Conservation (phyloP, 2,329 filamentous ascomycete genomes). For the Aspergillus sp. region DNA sequence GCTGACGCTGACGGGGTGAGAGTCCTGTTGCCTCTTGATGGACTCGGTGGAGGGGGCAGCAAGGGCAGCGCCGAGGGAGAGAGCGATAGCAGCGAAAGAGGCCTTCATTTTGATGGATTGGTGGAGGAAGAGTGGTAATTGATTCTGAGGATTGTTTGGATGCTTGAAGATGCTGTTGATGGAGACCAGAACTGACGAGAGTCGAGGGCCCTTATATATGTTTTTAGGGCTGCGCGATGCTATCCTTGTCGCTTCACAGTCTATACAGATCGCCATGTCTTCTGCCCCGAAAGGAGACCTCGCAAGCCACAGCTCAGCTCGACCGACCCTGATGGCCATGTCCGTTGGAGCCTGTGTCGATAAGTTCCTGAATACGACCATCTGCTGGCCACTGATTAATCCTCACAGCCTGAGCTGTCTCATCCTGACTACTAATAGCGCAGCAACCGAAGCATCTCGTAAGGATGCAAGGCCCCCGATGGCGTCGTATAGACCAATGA, state of each 20-base stretch:
- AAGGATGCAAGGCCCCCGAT: too few species aligned
- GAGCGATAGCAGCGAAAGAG: neutral
- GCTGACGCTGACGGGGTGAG: neutral
- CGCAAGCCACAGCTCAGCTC: neutral
- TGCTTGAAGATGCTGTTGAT: neutral
- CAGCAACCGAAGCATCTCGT: too few species aligned
- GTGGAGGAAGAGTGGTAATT: neutral
- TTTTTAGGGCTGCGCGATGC: neutral
- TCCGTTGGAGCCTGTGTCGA: too few species aligned
- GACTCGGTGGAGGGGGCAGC: neutral
- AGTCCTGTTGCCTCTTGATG: neutral
- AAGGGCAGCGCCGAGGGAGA: neutral
- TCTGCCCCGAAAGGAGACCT: neutral
- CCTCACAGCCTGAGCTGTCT: too few species aligned
- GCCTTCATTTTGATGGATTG: constrained; percentile 1
- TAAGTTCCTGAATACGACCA: too few species aligned
- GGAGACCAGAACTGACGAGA: neutral
- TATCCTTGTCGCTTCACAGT: neutral
- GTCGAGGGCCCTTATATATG: neutral
- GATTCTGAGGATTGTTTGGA: neutral
- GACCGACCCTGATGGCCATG: too few species aligned
- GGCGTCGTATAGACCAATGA: too few species aligned
- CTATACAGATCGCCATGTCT: neutral
- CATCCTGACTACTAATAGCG: too few species aligned
- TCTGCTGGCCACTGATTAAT: too few species aligned